Base-by-base conservation (phyloP, 345 rosid species). In the Conringia planisiliqua region DNA sequence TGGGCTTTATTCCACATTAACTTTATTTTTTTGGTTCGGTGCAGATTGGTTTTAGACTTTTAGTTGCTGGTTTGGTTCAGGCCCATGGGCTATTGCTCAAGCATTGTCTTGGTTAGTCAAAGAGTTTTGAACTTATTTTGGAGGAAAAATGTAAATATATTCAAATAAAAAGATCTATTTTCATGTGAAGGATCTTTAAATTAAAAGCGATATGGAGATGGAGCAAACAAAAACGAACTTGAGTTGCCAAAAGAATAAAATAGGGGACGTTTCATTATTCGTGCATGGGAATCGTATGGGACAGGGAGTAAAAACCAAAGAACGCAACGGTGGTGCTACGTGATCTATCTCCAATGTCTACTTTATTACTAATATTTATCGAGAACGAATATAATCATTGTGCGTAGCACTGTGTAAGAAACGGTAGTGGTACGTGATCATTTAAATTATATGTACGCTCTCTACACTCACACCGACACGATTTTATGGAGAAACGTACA, bases 371-470 rank as follows among this genome's bases (percentile, higher is more conserved):
- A 20, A 20, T 48, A 18, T 48, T n/a, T 8, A 57, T 50, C 7
- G 24, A 39, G 0, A 51, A 40, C 17, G 12, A 27, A 29, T 40
- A 52, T 63, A 43, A 63, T 62, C 54, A 6, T 52, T 52, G 63
- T 72, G 55, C 3, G 32, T 18, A 27, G 24, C 32, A 35, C 8
- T 33, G 22, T 30, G 9, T 73, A 46, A 30, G 40, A 35, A 66
- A 36, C 78, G 67, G 78, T 74, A 64, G 55, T 56, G 59, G 42
- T 66, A 66, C 78, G 78, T 73, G 73, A 67, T 32, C 27, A 47
- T 30, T 56, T 74, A 12, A 74, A 39, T 24, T 52, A 35, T 44
- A 18, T 10, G 16, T 51, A 62, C 62, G 24, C 22, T n/a, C 22
- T n/a, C 39, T 27, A 50, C 65, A 17, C 61, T 27, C 46, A 58